Conservation (phyloP, 2,329 filamentous ascomycete species). For the Trichoderma gracile region DNA sequence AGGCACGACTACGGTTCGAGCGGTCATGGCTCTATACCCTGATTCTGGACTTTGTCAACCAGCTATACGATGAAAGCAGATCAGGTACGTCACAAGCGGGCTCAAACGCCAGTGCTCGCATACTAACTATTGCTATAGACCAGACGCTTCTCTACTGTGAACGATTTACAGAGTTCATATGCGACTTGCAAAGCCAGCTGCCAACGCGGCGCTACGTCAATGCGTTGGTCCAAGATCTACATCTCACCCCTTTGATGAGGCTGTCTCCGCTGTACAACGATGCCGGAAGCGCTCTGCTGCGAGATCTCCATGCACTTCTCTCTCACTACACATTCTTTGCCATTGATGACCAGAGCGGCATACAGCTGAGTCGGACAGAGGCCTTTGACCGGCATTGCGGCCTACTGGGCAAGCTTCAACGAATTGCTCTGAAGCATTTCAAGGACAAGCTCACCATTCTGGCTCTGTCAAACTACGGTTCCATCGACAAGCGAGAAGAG, state of each 20-base stretch:
- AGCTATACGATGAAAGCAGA: conserved; percentile 63
- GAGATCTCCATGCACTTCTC: conserved; percentile 78
- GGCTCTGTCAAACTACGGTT: conserved; percentile 87
- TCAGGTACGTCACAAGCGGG: conserved; percentile 41
- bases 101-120: background rate
- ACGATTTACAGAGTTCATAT: conserved; percentile 86
- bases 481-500: conserved; percentile 78
- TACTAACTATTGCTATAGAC: conserved; percentile 45
- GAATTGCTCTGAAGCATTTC: conserved; percentile 76
- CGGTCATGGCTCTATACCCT: conserved; percentile 90
- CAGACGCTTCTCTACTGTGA: conserved; percentile 77
- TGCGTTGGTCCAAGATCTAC: conserved; percentile 79
- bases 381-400: conserved; percentile 80
- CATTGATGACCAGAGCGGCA: conserved; percentile 86
- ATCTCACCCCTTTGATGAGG: conserved; percentile 74
- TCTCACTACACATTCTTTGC: conserved; percentile 85
- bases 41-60: conserved; percentile 76
- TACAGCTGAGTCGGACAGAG: conserved; percentile 69
- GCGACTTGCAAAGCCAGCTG: conserved; percentile 88
- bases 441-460: conserved; percentile 89
- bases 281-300: conserved; percentile 72
- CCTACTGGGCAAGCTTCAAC: conserved; percentile 74
- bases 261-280: conserved; percentile 77
- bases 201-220: conserved; percentile 95
- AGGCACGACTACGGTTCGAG: conserved; percentile 84